Evolutionary conservation across 768 basidiomycete genomes (phyloP).

Genomic region (Mycena epipterygia): DNA sequence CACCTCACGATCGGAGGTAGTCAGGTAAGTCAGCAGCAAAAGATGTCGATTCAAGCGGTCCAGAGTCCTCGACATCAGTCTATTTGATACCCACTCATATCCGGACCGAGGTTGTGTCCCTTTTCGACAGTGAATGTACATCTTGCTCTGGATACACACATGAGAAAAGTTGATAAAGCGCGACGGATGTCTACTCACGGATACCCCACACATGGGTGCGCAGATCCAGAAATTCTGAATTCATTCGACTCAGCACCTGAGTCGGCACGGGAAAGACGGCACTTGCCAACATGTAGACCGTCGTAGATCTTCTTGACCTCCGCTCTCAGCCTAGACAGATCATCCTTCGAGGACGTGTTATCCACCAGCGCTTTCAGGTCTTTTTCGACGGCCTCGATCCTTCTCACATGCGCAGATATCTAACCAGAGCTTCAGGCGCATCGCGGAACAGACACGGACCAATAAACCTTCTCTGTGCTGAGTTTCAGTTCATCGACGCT

Average conservation of each 20-base stretch:
- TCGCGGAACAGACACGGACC: background rate
- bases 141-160: conserved; percentile 76
- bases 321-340: conserved; percentile 77
- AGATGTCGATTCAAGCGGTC: too few relatives aligned
- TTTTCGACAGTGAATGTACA: conserved; percentile 79
- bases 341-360: conserved; percentile 81
- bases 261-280: background rate
- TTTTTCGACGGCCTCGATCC: conserved; percentile 92
- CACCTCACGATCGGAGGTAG: too few relatives aligned
- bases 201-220: conserved; percentile 90
- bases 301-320: conserved; percentile 93
- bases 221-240: conserved; percentile 82
- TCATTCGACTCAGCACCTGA: conserved; percentile 6
- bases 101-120: conserved; percentile 69
- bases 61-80: background rate
- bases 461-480: conserved; percentile 82
- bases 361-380: conserved; percentile 83
- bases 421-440: conserved; percentile 43
- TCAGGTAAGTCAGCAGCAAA: too few relatives aligned
- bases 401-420: conserved; percentile 86
- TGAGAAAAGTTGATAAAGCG: conserved; percentile 15
- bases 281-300: conserved; percentile 82
- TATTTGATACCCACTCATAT: conserved; percentile 21
- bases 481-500: conserved; percentile 90
- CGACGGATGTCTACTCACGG: conserved; percentile 64